Conservation (phyloP, 108 stramenopile genomes). For the Fragilariopsis cylindrus region DNA sequence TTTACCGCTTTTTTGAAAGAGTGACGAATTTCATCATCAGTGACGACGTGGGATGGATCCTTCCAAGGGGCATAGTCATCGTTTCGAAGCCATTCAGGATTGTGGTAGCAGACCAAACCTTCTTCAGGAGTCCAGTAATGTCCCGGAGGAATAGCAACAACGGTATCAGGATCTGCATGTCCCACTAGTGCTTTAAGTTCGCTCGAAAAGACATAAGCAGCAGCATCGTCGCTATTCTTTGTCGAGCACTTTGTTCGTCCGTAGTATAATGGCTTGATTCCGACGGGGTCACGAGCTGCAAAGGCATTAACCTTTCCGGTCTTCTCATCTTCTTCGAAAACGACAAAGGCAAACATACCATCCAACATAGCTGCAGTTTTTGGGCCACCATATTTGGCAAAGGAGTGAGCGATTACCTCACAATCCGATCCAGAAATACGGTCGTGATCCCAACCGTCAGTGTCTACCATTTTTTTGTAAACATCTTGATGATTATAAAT, state of each 20-base stretch:
- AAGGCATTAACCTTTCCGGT: constrained; percentile 49
- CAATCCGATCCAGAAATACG: constrained; percentile 61
- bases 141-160: constrained; percentile 62
- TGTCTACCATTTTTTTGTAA: constrained; percentile 42
- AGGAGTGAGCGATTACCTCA: constrained; percentile 76
- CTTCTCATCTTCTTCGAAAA: constrained; percentile 53
- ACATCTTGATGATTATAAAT: constrained; percentile 72
- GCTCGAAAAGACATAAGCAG: constrained; percentile 53
- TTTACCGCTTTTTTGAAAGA: constrained; percentile 60
- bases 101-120: constrained; percentile 61
- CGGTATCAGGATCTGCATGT: constrained; percentile 51
- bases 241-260: constrained; percentile 41
- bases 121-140: constrained; percentile 78
- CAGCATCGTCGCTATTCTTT: constrained; percentile 19
- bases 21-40: constrained; percentile 62
- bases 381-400: constrained; percentile 50
- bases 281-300: constrained; percentile 71
- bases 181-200: constrained; percentile 78
- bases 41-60: constrained; percentile 35
- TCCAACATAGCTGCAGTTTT: constrained; percentile 53
- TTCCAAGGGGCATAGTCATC: constrained; percentile 69
- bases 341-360: constrained; percentile 82
- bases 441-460: constrained; percentile 50
- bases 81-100: constrained; percentile 69
- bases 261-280: constrained; percentile 81